phyloP scores from a whole-genome alignment of 768 basidiomycete species.

The Sarcomyxa edulis region DNA sequence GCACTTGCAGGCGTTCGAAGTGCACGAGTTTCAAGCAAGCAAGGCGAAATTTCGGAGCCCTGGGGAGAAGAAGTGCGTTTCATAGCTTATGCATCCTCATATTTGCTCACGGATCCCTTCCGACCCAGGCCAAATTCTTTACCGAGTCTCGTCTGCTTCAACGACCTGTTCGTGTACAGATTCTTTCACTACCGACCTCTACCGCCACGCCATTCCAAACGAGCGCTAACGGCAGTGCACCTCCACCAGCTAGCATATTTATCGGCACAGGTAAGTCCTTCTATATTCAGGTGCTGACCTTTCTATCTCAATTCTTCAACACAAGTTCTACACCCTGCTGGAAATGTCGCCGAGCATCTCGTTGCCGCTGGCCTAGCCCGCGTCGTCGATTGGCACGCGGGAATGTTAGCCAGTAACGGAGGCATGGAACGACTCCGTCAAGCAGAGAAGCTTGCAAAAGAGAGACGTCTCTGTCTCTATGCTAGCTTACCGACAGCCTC shows the following conservation, averaged over 20 bases:
- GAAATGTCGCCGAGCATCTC: constrained; percentile 90
- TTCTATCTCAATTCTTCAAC: background rate
- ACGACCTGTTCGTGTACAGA: constrained; percentile 67
- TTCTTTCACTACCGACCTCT: constrained; percentile 76
- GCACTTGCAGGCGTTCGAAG: constrained; percentile 79
- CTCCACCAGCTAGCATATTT: constrained; percentile 75
- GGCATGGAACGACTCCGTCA: constrained; percentile 85
- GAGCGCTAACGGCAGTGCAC: constrained; percentile 38
- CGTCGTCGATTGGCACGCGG: constrained; percentile 96
- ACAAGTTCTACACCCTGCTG: constrained; percentile 82
- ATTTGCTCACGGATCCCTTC: constrained; percentile 5
- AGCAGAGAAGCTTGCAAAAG: constrained; percentile 78
- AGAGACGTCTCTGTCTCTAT: constrained; percentile 67
- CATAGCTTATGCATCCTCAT: no score
- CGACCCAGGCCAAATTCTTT: constrained; percentile 81
- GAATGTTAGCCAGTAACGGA: constrained; percentile 79
- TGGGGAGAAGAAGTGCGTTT: constrained; percentile 82
- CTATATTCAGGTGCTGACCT: constrained; percentile 9
- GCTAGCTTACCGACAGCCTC: constrained; percentile 44
- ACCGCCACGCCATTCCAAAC: constrained; percentile 78
- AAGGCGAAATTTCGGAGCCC: constrained; percentile 73
- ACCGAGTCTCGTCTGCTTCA: constrained; percentile 85
- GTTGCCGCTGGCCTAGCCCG: constrained; percentile 82
- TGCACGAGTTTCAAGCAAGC: constrained; percentile 63
- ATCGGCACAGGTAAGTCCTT: constrained; percentile 81